Conservation (phyloP, 208 protist genomes). For the Giardia muris region DNA sequence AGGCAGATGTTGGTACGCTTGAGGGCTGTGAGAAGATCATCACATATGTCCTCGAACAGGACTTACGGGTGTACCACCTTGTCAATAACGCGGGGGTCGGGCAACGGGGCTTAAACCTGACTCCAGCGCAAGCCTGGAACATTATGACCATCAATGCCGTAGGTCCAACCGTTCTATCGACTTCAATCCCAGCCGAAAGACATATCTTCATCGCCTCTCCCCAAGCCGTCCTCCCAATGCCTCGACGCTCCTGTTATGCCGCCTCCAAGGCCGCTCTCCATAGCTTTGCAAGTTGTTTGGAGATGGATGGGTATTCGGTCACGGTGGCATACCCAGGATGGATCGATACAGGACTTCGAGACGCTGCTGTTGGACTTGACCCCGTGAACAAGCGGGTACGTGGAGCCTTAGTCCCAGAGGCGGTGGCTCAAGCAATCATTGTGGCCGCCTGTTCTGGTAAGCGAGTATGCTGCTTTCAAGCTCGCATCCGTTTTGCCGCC, state of each 20-base stretch:
- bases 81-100: not conserved
- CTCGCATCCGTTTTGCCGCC: not conserved
- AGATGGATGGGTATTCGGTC: not conserved
- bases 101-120: not conserved
- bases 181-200: not conserved
- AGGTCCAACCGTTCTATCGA: not conserved
- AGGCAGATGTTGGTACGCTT: not conserved
- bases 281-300: not conserved
- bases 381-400: not conserved
- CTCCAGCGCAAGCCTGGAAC: not conserved
- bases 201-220: not conserved
- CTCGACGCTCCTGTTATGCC: not conserved
- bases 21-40: not conserved
- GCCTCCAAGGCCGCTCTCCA: not conserved
- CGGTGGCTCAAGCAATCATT: not conserved
- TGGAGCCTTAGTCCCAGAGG: not conserved
- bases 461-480: not conserved
- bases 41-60: not conserved
- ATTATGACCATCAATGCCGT: not conserved
- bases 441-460: not conserved
- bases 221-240: not conserved
- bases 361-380: not conserved
- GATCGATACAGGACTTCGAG: not conserved
- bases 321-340: not conserved
- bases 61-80: not conserved